phyloP scores from a whole-genome alignment of 441 rosid genomes.

The Geranium incanum region DNA sequence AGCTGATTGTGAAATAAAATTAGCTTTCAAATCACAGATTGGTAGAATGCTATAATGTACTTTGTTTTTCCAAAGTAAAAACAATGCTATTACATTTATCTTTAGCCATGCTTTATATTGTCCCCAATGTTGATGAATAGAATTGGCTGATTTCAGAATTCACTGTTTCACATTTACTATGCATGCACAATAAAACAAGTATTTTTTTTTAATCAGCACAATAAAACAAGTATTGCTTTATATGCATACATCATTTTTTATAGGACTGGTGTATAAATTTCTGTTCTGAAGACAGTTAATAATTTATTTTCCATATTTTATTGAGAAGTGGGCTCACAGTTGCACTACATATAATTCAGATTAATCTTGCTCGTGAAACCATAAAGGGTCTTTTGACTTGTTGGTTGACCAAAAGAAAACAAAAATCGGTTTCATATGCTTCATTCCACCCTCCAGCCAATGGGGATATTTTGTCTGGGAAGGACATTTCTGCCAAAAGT shows the following conservation, averaged over 20 bases:
- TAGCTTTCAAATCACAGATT: not conserved
- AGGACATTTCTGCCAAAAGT: slow-evolving; percentile 49
- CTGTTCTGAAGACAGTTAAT: not conserved
- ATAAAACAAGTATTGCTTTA: not conserved
- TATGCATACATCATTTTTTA: not conserved
- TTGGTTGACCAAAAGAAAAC: slow-evolving; percentile 80
- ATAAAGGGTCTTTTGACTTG: slow-evolving; percentile 86
- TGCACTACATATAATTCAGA: slow-evolving; percentile 33
- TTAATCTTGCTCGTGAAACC: slow-evolving; percentile 93
- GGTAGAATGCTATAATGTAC: not conserved
- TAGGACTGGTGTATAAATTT: not conserved
- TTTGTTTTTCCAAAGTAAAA: not conserved
- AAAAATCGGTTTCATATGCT: slow-evolving; percentile 34
- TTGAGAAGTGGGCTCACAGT: not conserved
- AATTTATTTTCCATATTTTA: not conserved
- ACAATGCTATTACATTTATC: not conserved
- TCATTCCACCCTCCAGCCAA: slow-evolving; percentile 47
- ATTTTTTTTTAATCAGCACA: not conserved
- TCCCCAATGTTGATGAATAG: not conserved
- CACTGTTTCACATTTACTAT: not conserved
- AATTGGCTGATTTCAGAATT: not conserved
- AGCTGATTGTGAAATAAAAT: not conserved
- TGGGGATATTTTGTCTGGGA: slow-evolving; percentile 62
- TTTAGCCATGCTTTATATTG: not conserved
- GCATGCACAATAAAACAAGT: not conserved